These are phyloP conservation scores for Iberis pinnata DNA, from an alignment of 345 rosid species.

Conservation along the genomic window DNA sequence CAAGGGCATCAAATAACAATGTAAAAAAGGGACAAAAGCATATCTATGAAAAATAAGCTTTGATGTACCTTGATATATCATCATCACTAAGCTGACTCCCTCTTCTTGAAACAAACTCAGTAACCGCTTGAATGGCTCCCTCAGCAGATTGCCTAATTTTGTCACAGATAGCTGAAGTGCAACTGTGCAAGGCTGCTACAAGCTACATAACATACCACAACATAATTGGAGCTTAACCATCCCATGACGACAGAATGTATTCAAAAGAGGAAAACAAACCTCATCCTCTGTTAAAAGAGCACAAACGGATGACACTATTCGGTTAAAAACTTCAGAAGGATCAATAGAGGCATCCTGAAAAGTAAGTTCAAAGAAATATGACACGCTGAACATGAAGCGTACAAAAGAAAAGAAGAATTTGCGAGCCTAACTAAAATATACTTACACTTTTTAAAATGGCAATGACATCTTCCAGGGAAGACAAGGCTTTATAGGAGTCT, in stretches of 20 bases:
- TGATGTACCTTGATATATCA: conserved; percentile 62
- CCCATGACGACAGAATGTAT: conserved; percentile 16
- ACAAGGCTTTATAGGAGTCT: conserved; percentile 64
- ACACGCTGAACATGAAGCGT: conserved; percentile 16
- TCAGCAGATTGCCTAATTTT: conserved; percentile 84
- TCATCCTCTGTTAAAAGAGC: conserved; percentile 63
- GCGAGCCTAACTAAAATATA: conserved; percentile 11
- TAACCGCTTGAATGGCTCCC: conserved; percentile 91
- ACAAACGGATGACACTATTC: conserved; percentile 80
- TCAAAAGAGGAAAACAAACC: conserved; percentile 41
- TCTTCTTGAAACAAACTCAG: conserved; percentile 73
- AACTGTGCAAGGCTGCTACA: conserved; percentile 63
- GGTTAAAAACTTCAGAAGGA: conserved; percentile 93
- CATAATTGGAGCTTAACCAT: conserved; percentile 9
- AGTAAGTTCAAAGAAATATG: conserved; percentile 3
- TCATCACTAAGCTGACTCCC: conserved; percentile 68
- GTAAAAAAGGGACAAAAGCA: background rate
- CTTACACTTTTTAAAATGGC: conserved; percentile 84
- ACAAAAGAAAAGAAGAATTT: conserved; percentile 12
- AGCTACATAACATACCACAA: conserved; percentile 56
- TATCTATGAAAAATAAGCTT: conserved; percentile 8
- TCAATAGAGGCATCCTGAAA: conserved; percentile 98
- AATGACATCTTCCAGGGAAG: conserved; percentile 95
- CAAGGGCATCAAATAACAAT: conserved; percentile 12
- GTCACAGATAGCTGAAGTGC: conserved; percentile 78